phyloP scores from a whole-genome alignment of 805 yeast species.

The Lachancea kluyveri region DNA sequence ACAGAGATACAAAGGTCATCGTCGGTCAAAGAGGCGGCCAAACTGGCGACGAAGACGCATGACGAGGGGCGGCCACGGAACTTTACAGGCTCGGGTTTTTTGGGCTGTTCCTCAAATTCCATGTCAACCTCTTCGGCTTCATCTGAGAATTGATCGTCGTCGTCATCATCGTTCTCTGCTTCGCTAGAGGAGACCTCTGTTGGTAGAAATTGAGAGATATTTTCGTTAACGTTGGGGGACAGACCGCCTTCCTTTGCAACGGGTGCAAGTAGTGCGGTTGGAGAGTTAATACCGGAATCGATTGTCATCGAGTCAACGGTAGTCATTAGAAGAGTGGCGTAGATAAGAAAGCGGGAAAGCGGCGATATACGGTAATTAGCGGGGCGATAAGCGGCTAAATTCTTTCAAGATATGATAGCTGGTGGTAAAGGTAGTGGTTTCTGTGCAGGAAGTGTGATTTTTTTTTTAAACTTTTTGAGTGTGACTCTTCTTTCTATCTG shows the following conservation, averaged over 20 bases:
- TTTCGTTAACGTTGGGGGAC: conserved; percentile 14
- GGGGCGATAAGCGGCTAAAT: too few species aligned
- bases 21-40: conserved; percentile 59
- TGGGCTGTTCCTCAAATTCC: conserved; percentile 7
- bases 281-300: too few species aligned
- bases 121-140: conserved; percentile 20
- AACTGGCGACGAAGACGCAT: conserved; percentile 83
- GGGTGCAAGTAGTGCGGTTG: too few species aligned
- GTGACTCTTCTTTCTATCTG: too few species aligned
- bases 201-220: conserved; percentile 17
- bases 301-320: too few species aligned
- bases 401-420: too few species aligned
- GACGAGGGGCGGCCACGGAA: conserved; percentile 69
- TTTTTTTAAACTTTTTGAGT: too few species aligned
- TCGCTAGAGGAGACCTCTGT: conserved; percentile 21
- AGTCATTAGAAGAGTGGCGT: too few species aligned
- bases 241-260: conserved; percentile 3
- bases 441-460: too few species aligned
- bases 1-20: conserved; percentile 69
- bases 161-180: conserved; percentile 14
- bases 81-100: conserved; percentile 5
- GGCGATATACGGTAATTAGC: too few species aligned
- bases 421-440: too few species aligned
- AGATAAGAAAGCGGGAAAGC: too few species aligned
- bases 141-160: conserved; percentile 11